A percentile compares a stretch with the other conserved stretches of the same genome.
phyloP scores from a whole-genome alignment of 495 filamentous ascomycete genomes.

The Neurospora sp. region DNA sequence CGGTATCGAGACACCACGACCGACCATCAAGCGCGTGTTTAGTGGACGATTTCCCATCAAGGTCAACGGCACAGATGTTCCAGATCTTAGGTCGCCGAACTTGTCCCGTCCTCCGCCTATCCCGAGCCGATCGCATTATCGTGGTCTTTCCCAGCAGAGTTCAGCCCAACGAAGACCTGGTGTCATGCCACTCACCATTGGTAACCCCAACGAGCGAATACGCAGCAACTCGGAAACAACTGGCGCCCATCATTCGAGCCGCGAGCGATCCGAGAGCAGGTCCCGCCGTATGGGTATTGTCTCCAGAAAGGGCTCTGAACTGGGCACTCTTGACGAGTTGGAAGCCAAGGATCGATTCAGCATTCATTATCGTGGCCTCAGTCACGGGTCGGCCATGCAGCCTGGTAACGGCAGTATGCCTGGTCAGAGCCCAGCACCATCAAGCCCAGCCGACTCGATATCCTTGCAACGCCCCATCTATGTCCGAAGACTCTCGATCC shows the following conservation, averaged over 20 bases:
- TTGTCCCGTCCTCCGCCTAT: slow-evolving; percentile 60
- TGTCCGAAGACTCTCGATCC: slow-evolving; percentile 68
- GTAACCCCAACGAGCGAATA: slow-evolving; percentile 67
- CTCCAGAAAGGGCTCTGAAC: slow-evolving; percentile 60
- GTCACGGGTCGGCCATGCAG: slow-evolving; percentile 68
- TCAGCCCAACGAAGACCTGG: slow-evolving; percentile 54
- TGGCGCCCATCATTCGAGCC: slow-evolving; percentile 35
- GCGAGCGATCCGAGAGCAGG: slow-evolving; percentile 41
- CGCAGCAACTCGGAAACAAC: slow-evolving; percentile 87
- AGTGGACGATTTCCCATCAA: slow-evolving; percentile 80
- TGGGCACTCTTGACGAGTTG: slow-evolving; percentile 66
- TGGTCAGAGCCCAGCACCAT: slow-evolving; percentile 39
- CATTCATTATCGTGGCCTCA: slow-evolving; percentile 65
- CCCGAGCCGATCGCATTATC: slow-evolving; percentile 66
- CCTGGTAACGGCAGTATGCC: slow-evolving; percentile 29
- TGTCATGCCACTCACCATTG: slow-evolving; percentile 55
- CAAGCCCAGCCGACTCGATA: slow-evolving; percentile 44
- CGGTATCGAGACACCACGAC: slow-evolving; percentile 57
- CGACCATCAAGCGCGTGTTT: slow-evolving; percentile 58
- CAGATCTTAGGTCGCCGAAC: slow-evolving; percentile 53
- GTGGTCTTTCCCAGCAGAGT: slow-evolving; percentile 66
- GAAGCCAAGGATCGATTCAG: slow-evolving; percentile 60
- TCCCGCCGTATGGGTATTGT: slow-evolving; percentile 78
- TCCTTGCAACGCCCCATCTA: slow-evolving; percentile 46
- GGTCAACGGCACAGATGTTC: slow-evolving; percentile 51